A percentile compares a stretch with the other conserved stretches of the same genome.
These are phyloP conservation scores for Penicillium roqueforti DNA, from an alignment of 495 filamentous ascomycete genomes.

Conservation along the genomic window DNA sequence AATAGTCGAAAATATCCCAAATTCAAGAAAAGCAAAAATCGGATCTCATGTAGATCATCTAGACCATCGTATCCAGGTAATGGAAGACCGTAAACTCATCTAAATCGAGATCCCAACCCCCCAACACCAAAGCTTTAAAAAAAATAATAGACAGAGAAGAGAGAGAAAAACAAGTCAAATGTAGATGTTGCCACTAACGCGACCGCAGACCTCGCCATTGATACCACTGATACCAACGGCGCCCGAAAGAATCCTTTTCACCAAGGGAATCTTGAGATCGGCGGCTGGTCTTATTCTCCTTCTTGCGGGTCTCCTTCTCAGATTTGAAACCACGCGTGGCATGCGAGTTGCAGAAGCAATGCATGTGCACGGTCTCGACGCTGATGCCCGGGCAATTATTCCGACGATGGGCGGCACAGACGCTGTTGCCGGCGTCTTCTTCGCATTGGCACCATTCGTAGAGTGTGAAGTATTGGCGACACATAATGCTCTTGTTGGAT, in stretches of 20 bases:
- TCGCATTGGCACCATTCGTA: conserved; percentile 48
- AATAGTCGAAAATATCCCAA: neutral
- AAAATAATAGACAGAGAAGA: conserved; percentile 5
- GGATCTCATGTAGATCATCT: neutral
- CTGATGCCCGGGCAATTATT: conserved; percentile 34
- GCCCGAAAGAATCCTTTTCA: conserved; percentile 29
- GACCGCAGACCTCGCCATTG: conserved; percentile 28
- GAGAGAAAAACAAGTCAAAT: conserved; percentile 6
- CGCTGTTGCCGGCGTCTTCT: conserved; percentile 34
- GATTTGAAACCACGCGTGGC: conserved; percentile 37
- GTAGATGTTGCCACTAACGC: conserved; percentile 15
- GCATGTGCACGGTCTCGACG: conserved; percentile 42
- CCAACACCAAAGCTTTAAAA: conserved; percentile 23
- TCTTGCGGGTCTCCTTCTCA: conserved; percentile 31
- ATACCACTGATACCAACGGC: conserved; percentile 35
- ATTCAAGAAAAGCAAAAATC: neutral
- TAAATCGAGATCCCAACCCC: neutral
- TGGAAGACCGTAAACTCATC: neutral
- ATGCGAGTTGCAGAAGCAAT: conserved; percentile 43
- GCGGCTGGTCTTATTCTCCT: conserved; percentile 23
- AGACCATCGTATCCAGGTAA: neutral
- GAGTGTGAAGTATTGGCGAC: conserved; percentile 40
- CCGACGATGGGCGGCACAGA: conserved; percentile 28
- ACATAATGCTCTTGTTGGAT: conserved; percentile 28
- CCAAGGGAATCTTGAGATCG: conserved; percentile 26